phyloP scores from a whole-genome alignment of 2,329 filamentous ascomycete species.

The Claviceps lovelessii region DNA sequence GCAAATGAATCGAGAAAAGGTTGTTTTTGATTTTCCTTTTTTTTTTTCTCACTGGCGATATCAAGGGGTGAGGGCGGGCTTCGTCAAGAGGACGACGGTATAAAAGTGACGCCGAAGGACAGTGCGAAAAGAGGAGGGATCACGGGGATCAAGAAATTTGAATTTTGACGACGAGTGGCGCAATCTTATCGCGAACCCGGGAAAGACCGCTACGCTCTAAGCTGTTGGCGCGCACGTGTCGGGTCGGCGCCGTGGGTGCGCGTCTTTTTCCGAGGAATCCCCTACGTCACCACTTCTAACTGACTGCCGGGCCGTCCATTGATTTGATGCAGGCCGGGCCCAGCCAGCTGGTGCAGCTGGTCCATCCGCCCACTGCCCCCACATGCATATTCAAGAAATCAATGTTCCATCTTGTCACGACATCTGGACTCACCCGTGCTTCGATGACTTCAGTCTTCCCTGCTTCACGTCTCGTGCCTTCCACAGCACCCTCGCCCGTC shows the following conservation, averaged over 20 bases:
- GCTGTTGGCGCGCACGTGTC: too few species aligned
- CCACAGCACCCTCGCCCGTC: not conserved
- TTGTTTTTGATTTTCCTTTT: not conserved
- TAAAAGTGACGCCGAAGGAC: too few species aligned
- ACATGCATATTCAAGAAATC: too few species aligned
- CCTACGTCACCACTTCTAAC: conserved; percentile 9
- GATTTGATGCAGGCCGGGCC: too few species aligned
- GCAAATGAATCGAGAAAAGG: not conserved
- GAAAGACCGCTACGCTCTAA: not conserved
- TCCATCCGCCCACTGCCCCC: too few species aligned
- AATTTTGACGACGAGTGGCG: not conserved
- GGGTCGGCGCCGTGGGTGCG: too few species aligned
- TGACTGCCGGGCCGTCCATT: not conserved
- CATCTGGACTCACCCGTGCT: too few species aligned
- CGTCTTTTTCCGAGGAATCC: conserved; percentile 1
- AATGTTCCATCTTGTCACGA: not conserved
- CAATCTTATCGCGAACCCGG: conserved; percentile 1
- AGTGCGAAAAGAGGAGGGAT: not conserved
- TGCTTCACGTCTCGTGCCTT: not conserved
- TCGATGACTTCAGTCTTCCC: not conserved
- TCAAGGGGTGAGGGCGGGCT: too few species aligned
- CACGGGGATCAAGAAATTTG: not conserved
- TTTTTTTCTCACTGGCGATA: not conserved
- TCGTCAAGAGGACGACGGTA: too few species aligned
- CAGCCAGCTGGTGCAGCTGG: too few species aligned